A percentile compares a stretch with the other conserved stretches of the same genome.
Evolutionary conservation across 441 rosid genomes (phyloP).

Genomic region (Bruguiera hainesii): DNA sequence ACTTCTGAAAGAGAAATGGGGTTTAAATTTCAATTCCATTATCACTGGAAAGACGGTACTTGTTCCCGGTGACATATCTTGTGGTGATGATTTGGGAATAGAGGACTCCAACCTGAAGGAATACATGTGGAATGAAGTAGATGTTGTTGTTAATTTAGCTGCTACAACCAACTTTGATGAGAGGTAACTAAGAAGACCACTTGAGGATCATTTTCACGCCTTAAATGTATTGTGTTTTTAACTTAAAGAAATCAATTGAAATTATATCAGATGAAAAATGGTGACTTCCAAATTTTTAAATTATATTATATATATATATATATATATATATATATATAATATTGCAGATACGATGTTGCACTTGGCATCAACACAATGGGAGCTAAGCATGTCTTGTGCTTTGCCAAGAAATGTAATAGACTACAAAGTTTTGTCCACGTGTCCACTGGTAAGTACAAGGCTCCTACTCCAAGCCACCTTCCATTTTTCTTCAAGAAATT

Average conservation of each 20-base stretch:
- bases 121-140: conserved; percentile 53
- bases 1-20: conserved; percentile 51
- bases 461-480: background rate
- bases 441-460: conserved; percentile 62
- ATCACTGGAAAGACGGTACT: conserved; percentile 52
- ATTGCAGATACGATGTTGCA: conserved; percentile 70
- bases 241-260: no score
- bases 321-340: no score
- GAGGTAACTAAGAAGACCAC: conserved; percentile 36
- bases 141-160: conserved; percentile 62
- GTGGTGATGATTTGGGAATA: conserved; percentile 52
- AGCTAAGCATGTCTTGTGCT: conserved; percentile 53
- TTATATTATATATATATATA: background rate
- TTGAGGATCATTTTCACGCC: background rate
- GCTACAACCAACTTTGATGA: conserved; percentile 88
- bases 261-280: no score
- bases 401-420: conserved; percentile 62
- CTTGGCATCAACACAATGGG: conserved; percentile 78
- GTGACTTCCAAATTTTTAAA: background rate
- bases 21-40: conserved; percentile 41
- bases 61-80: conserved; percentile 68
- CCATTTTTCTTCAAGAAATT: no score
- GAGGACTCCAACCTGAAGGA: conserved; percentile 39
- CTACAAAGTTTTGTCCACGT: conserved; percentile 60
- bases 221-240: no score